Percentiles rank a stretch among this genome's conserved stretches.
Conservation (phyloP, 2,329 filamentous ascomycete species). For the Rhynchosporium secalis region DNA sequence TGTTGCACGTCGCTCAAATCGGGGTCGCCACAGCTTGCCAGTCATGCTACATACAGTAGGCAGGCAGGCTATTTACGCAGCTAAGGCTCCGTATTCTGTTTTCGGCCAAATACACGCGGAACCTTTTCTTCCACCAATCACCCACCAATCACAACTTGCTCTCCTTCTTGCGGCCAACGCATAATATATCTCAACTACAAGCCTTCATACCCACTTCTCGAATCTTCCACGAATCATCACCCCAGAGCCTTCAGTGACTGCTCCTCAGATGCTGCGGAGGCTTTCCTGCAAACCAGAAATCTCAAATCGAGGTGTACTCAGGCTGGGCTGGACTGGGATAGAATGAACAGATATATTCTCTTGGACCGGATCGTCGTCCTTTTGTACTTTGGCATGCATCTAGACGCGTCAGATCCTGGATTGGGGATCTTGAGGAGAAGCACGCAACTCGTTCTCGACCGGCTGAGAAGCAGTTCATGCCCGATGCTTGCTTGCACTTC, state of each 20-base stretch:
- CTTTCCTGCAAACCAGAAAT: conserved; percentile 15
- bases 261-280: conserved; percentile 19
- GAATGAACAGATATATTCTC: conserved; percentile 6
- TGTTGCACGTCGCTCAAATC: conserved; percentile 24
- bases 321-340: background rate
- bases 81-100: conserved; percentile 13
- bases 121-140: conserved; percentile 19
- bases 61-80: conserved; percentile 1
- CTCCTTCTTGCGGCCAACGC: conserved; percentile 14
- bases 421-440: conserved; percentile 11
- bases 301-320: conserved; percentile 5
- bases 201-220: conserved; percentile 6
- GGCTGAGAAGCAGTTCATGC: conserved; percentile 13
- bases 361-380: conserved; percentile 9
- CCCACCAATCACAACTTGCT: background rate
- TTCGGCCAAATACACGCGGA: conserved; percentile 16
- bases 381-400: background rate
- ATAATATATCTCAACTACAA: background rate
- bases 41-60: no score
- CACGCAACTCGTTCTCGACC: conserved; percentile 9
- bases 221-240: conserved; percentile 22
- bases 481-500: conserved; percentile 9
- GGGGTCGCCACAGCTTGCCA: background rate
- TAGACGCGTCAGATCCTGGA: conserved; percentile 7
- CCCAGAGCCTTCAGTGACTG: background rate